Evolutionary conservation across 2,329 filamentous ascomycete species (phyloP), one percentile per base, ranked within the genome.

Genomic region (Botrytis hyacinthi): DNA sequence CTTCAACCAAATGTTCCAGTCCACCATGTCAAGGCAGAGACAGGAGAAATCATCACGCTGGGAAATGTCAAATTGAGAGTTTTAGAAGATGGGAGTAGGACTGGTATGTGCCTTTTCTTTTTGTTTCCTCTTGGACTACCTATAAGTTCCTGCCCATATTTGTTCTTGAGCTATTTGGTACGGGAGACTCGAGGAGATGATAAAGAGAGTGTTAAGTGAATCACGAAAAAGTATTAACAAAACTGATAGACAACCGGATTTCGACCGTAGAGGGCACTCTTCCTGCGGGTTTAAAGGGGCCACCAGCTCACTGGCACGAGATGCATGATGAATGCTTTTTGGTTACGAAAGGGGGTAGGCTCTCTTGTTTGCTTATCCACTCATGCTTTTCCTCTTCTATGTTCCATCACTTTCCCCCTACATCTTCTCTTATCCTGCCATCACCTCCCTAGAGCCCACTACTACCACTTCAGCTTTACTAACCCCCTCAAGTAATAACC

Each of bases 301-400:
- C 72, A 0, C 66, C 72, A 7, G 54, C 72, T 14, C 72, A 73
- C 37, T 73, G 72, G 72, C 66, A 73, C 22, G 59, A 70, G 26
- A 73, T 73, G 59, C 72, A 73, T 40, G 72, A 70, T 60, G 59
- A 73, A 37, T 59, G 57, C 0, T 73, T 73, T 2, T 40, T 70
- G 22, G 66, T 70, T 6, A 73, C 72, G 14, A 65, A 73, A 29
- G 66, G 66, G 0, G 32, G 63, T 51, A 9, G 9, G 44, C 26
- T 26, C 5, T 51, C 1, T 8, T 9, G 8, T n/a, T 42, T 18
- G 0, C 10, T 12, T 62, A 4, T 26, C 9, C 22, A n/a, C 6
- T 62, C 10, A 51, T 29, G 4, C 9, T 5, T 14, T 26, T 48
- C 22, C 12, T 22, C 46, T 14, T 37, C n/a, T 42, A n/a, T 44